Conservation (phyloP, 371 early-diverging fungal species). For the Thermomucor indicae-seudaticae region DNA sequence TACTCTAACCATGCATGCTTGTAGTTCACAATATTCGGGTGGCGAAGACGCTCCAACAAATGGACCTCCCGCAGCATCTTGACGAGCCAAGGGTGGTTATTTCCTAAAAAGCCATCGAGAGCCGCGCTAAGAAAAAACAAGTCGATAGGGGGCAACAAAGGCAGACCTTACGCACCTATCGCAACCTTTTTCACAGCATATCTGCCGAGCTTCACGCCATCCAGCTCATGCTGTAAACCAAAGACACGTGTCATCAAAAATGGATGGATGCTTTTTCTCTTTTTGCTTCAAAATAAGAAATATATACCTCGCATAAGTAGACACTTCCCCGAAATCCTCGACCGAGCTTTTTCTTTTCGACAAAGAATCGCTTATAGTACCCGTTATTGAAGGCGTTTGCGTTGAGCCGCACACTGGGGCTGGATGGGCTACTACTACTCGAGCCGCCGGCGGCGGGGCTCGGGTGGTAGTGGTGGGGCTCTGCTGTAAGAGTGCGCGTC, state of each 20-base stretch:
- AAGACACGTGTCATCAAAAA: neutral
- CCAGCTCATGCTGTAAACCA: slow-evolving; percentile 62
- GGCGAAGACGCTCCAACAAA: slow-evolving; percentile 80
- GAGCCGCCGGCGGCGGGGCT: too few relatives aligned
- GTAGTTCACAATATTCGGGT: slow-evolving; percentile 91
- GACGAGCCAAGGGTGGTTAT: slow-evolving; percentile 87
- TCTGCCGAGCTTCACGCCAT: slow-evolving; percentile 75
- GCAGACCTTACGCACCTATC: slow-evolving; percentile 47
- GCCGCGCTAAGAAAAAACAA: neutral
- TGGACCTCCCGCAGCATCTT: slow-evolving; percentile 94
- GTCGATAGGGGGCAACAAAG: too few relatives aligned
- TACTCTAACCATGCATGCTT: slow-evolving; percentile 94
- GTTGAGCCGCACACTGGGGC: slow-evolving; percentile 18
- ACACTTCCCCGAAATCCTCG: slow-evolving; percentile 90
- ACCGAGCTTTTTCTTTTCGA: slow-evolving; percentile 82
- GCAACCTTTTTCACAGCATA: slow-evolving; percentile 95
- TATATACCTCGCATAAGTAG: slow-evolving; percentile 80
- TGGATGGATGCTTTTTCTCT: too few relatives aligned
- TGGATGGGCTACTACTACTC: neutral
- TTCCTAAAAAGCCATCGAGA: slow-evolving; percentile 36
- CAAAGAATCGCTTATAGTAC: slow-evolving; percentile 93
- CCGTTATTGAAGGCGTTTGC: slow-evolving; percentile 79
- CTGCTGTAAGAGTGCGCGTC: slow-evolving; percentile 4
- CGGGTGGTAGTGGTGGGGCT: neutral
- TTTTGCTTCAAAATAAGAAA: too few relatives aligned